These are phyloP conservation scores for Fragaria iinumae DNA, from an alignment of 306 rosid genomes.

Conservation along the genomic window DNA sequence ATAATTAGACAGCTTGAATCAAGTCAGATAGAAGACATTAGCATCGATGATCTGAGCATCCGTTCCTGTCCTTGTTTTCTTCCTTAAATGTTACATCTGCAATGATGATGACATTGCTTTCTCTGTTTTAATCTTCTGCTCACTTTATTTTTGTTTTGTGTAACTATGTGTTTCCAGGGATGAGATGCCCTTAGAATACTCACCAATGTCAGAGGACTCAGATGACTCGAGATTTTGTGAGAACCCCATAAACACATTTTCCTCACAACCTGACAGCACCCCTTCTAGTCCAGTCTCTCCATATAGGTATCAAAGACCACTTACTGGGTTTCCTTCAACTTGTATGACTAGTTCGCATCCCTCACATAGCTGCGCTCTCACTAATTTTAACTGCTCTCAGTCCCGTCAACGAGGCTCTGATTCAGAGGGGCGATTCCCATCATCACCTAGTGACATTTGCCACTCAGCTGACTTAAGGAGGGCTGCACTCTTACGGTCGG, in stretches of 20 bases:
- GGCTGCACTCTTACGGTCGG: conserved; percentile 94
- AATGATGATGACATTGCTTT: not conserved
- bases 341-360: conserved; percentile 55
- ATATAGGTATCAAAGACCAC: conserved; percentile 63
- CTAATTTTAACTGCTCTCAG: conserved; percentile 50
- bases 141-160: not conserved
- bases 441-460: conserved; percentile 96
- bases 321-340: conserved; percentile 39
- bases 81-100: not conserved
- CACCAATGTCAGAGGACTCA: conserved; percentile 98
- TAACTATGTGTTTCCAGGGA: conserved; percentile 54
- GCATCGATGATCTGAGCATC: not conserved
- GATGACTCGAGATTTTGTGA: conserved; percentile 82
- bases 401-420: conserved; percentile 91
- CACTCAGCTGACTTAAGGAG: conserved; percentile 97
- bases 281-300: conserved; percentile 96
- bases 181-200: conserved; percentile 74
- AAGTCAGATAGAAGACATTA: not conserved
- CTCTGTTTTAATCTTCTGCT: not conserved
- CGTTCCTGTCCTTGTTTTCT: not conserved
- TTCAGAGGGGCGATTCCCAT: conserved; percentile 95
- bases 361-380: conserved; percentile 46
- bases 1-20: not conserved
- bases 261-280: conserved; percentile 62
- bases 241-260: conserved; percentile 42